Evolutionary conservation across 305 asterid genomes (phyloP).

Genomic region (Salvia sclarea): DNA sequence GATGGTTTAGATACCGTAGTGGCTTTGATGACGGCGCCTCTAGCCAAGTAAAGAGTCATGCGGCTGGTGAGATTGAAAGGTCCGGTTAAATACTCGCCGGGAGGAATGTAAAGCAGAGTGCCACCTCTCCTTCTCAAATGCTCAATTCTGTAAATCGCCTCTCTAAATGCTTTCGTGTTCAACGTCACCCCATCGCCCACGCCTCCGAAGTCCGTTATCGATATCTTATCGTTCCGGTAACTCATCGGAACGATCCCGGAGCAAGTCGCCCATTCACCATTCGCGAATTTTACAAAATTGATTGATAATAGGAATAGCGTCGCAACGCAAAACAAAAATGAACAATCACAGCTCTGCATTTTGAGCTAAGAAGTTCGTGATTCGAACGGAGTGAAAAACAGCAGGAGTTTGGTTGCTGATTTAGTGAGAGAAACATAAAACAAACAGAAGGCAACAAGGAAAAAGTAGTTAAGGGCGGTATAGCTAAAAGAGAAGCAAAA

Average conservation of each 20-base stretch:
- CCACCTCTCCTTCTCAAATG: constrained; percentile 88
- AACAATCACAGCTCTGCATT: constrained; percentile 28
- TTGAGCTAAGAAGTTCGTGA: constrained; percentile 13
- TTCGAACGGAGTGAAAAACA: not conserved
- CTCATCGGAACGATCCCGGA: constrained; percentile 91
- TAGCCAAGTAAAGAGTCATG: constrained; percentile 91
- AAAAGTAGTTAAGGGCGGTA: not conserved
- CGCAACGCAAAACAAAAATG: constrained; percentile 35
- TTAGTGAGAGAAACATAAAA: constrained; percentile 18
- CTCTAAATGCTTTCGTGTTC: constrained; percentile 83
- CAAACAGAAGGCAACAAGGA: constrained; percentile 38
- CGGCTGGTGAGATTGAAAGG: constrained; percentile 87
- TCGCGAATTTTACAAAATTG: constrained; percentile 29
- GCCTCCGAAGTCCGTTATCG: constrained; percentile 83
- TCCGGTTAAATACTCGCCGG: constrained; percentile 86
- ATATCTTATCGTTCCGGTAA: constrained; percentile 69
- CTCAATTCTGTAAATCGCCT: constrained; percentile 77
- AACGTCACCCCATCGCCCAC: constrained; percentile 83
- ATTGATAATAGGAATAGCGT: constrained; percentile 23
- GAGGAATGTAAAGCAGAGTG: constrained; percentile 79
- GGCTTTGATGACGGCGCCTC: constrained; percentile 83
- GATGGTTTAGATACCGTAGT: constrained; percentile 51
- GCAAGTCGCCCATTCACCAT: constrained; percentile 63
- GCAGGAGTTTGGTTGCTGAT: not conserved
- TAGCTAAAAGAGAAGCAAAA: not conserved